phyloP scores from a whole-genome alignment of 2,329 filamentous ascomycete genomes.

The Pseudogymnoascus sp. region DNA sequence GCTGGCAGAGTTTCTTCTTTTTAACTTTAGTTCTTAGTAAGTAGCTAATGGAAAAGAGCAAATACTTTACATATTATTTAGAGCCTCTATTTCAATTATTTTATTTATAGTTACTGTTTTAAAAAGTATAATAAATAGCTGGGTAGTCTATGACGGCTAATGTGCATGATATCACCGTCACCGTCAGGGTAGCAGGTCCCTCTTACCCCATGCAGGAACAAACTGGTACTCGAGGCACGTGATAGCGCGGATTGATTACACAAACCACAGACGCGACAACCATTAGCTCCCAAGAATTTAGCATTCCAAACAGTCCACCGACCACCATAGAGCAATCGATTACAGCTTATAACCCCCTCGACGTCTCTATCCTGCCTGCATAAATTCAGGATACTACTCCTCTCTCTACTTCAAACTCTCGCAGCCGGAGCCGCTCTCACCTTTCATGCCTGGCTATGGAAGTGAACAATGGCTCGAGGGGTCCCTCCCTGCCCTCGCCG shows the following conservation, averaged over 20 bases:
- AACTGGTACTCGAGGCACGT: neutral
- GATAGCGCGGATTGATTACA: neutral
- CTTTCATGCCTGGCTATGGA: conserved; percentile 4
- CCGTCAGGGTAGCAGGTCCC: neutral
- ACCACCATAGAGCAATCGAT: neutral
- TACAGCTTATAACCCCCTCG: neutral
- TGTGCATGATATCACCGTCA: neutral
- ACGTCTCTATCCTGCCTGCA: neutral
- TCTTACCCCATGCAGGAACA: neutral
- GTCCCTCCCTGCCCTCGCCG: conserved; percentile 1
- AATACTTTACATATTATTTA: too few species aligned
- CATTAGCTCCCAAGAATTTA: neutral
- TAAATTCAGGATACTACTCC: neutral
- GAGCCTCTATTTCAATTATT: too few species aligned
- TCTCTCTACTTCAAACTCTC: neutral
- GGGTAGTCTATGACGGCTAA: neutral
- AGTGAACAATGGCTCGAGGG: neutral
- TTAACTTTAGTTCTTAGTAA: too few species aligned
- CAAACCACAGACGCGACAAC: neutral
- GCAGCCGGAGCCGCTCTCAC: neutral
- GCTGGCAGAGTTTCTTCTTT: too few species aligned
- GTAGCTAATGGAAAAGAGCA: too few species aligned
- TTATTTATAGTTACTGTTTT: neutral
- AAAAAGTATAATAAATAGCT: neutral
- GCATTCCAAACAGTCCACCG: neutral